Evolutionary conservation across 2,329 filamentous ascomycete genomes (phyloP).

Genomic region (Fusarium sp.): DNA sequence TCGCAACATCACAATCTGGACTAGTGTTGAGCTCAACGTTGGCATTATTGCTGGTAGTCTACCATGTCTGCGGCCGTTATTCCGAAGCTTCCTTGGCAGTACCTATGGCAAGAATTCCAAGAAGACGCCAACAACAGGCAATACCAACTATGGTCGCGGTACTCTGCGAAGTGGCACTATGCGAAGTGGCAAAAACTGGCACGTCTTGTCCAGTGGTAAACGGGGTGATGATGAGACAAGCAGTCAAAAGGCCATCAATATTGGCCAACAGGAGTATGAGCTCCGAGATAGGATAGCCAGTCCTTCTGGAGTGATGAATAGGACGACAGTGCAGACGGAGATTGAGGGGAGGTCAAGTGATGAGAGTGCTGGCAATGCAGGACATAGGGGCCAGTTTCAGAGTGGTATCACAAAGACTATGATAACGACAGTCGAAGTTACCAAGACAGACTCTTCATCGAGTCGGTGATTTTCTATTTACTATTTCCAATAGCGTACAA

Average conservation of each 20-base stretch:
- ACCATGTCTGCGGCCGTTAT: constrained; percentile 48
- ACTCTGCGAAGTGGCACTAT: constrained; percentile 37
- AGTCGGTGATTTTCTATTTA: background rate
- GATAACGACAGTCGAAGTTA: constrained; percentile 40
- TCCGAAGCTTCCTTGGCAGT: constrained; percentile 46
- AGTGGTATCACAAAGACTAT: constrained; percentile 44
- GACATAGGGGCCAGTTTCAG: background rate
- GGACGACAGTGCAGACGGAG: constrained; percentile 35
- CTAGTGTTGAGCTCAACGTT: constrained; percentile 49
- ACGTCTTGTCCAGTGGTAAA: constrained; percentile 33
- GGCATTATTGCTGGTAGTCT: constrained; percentile 51
- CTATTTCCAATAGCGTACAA: background rate
- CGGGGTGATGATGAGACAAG: constrained; percentile 38
- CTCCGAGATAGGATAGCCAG: constrained; percentile 32
- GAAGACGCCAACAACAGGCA: constrained; percentile 38
- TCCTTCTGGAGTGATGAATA: constrained; percentile 11
- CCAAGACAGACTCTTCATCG: background rate
- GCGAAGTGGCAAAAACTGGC: constrained; percentile 39
- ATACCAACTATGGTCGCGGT: constrained; percentile 37
- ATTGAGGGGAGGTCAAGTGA: constrained; percentile 38
- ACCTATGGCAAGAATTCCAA: constrained; percentile 44
- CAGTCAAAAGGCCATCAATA: constrained; percentile 44
- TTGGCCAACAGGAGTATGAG: constrained; percentile 39
- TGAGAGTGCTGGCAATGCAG: constrained; percentile 30
- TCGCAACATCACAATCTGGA: constrained; percentile 59